Base-by-base conservation (phyloP, 208 protist species). In the Acanthamoeba sp. region DNA sequence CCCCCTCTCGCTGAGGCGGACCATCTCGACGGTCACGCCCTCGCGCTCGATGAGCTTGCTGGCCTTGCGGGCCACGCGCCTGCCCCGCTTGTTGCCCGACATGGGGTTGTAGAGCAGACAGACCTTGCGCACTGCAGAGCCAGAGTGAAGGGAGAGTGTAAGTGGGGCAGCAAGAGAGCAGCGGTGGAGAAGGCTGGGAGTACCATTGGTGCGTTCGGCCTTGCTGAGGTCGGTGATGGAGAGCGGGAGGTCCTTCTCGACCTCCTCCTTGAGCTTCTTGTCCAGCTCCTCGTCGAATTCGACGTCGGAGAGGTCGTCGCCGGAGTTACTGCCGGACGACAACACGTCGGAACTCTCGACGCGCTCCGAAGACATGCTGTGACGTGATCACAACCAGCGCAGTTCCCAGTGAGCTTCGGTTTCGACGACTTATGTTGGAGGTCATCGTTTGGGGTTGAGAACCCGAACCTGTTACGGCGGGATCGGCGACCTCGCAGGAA, bases 81-180 rank as follows among this genome's bases (percentile, higher is more conserved):
- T 27, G 24, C 84, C 84, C 12, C 84, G 18, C 59, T 91, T 91
- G 84, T 91, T 91, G 52, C 84, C 84, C 34, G 84, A 59, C 84
- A 91, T 91, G 22, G 84, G 84, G 52, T 91, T 91, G 52, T 91
- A 91, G 24, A 91, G n/a, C 50, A 91, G 32, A n/a, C 32, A 91
- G 9, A 91, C 38, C 50, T 91, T 91, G 27, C 59, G 50, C 84
- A 91, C 84, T 91, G 55, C 48, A 48, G 16, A n/a, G 22, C 24
- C 59, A n/a, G 22, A 24, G 22, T 24, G 59, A 66, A 24, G 20
- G 59, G 24, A 20, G 24, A 73, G 66, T 76, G 32, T 73, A 12
- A 24, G 71, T 29, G 40, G 66, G 32, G 9, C n/a, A 76, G 6
- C 9, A 76, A 76, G 66, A 76, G n/a, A n/a, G n/a, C n/a, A n/a